Percentiles rank a stretch among this genome's conserved stretches.
phyloP scores from a whole-genome alignment of 257 asterid species.

The Osmanthus fragrans region DNA sequence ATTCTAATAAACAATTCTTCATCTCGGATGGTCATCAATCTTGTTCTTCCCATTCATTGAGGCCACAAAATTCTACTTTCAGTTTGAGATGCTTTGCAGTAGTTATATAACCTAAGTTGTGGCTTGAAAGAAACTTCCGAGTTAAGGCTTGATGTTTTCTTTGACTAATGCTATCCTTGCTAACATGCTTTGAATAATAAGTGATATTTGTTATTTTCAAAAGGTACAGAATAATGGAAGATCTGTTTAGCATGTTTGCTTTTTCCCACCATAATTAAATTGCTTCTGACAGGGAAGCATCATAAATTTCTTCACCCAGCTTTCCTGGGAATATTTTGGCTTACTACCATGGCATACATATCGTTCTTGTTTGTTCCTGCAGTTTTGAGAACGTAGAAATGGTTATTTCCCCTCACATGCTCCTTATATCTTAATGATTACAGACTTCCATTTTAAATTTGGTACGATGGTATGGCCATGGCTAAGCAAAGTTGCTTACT shows the following conservation, averaged over 20 bases:
- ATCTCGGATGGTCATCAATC: constrained; percentile 11
- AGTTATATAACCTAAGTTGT: not conserved
- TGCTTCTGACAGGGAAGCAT: not conserved
- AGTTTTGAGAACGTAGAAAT: not conserved
- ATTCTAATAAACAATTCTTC: not conserved
- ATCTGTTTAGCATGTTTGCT: not conserved
- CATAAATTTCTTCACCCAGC: not conserved
- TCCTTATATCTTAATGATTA: constrained; percentile 12
- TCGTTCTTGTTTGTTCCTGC: not conserved
- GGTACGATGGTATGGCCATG: constrained; percentile 15
- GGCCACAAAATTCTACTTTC: not conserved
- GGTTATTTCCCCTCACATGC: not conserved
- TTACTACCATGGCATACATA: not conserved
- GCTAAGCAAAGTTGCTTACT: constrained; percentile 27
- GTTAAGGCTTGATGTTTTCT: not conserved
- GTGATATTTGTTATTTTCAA: not conserved
- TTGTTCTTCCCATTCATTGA: constrained; percentile 16
- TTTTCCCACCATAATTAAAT: not conserved
- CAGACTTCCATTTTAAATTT: constrained; percentile 12
- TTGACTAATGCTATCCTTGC: not conserved
- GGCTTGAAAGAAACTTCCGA: not conserved
- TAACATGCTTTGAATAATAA: not conserved
- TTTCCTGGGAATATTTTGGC: not conserved
- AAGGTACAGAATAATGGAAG: not conserved
- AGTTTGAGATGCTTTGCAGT: not conserved